These are phyloP conservation scores for Tylopilus balloui DNA, from an alignment of 768 basidiomycete genomes.

Conservation along the genomic window DNA sequence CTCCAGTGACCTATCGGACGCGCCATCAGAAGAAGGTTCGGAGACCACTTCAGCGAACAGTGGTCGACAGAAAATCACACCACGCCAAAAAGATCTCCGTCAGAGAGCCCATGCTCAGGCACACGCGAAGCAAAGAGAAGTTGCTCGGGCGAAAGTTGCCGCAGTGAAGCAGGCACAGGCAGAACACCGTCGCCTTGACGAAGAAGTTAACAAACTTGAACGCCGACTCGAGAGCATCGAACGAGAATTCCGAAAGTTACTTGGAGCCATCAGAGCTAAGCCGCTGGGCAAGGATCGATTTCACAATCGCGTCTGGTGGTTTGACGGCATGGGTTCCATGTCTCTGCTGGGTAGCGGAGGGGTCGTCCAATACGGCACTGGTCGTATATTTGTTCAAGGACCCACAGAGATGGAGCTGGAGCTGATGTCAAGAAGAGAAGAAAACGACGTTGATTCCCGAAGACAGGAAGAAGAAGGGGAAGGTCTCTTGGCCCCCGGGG, in stretches of 20 bases:
- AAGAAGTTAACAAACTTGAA: constrained; percentile 82
- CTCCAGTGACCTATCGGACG: constrained; percentile 70
- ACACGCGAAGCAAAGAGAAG: constrained; percentile 77
- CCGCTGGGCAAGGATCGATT: constrained; percentile 91
- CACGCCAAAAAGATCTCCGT: constrained; percentile 50
- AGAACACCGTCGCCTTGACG: constrained; percentile 80
- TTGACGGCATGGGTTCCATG: constrained; percentile 90
- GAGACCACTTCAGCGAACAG: constrained; percentile 50
- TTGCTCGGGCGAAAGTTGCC: constrained; percentile 70
- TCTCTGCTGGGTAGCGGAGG: constrained; percentile 76
- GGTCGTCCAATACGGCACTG: constrained; percentile 79
- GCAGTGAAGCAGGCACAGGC: constrained; percentile 77
- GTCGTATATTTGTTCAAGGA: constrained; percentile 89
- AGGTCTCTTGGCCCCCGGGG: constrained; percentile 63
- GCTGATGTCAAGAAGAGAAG: constrained; percentile 54
- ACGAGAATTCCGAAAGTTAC: constrained; percentile 87
- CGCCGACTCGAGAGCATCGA: constrained; percentile 82
- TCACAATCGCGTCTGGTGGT: constrained; percentile 97
- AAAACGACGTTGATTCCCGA: constrained; percentile 50
- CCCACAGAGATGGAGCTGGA: constrained; percentile 79
- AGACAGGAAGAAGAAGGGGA: constrained; percentile 79
- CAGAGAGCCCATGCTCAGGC: constrained; percentile 50
- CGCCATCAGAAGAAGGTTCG: constrained; percentile 55
- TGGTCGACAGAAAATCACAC: constrained; percentile 39
- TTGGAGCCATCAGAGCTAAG: constrained; percentile 80